A percentile compares a stretch with the other conserved stretches of the same genome.
Evolutionary conservation across 2,329 filamentous ascomycete species (phyloP).

Genomic region (Nakataea oryzae): DNA sequence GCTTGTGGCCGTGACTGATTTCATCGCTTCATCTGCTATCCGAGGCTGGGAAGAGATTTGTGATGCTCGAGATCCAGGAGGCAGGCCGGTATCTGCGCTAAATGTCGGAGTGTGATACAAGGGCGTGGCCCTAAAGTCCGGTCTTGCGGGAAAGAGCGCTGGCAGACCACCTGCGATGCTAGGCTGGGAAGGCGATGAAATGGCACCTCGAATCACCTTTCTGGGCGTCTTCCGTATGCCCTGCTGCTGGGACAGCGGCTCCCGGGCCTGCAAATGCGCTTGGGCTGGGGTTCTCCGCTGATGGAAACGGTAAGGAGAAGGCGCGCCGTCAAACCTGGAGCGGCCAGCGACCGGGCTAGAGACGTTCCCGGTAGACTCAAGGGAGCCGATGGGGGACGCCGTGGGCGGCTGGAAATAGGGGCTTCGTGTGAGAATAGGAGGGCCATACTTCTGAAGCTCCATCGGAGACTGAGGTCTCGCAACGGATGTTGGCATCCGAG

Average conservation of each 20-base stretch:
- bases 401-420: background rate
- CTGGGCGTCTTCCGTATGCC: background rate
- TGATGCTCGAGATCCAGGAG: background rate
- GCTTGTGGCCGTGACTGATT: background rate
- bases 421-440: background rate
- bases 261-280: background rate
- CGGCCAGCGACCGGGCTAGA: background rate
- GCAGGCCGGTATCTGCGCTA: background rate
- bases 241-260: background rate
- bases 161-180: background rate
- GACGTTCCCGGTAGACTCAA: background rate
- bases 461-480: background rate
- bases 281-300: background rate
- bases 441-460: background rate
- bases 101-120: background rate
- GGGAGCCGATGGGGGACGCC: too few relatives aligned
- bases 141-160: background rate
- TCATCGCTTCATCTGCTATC: background rate
- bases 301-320: background rate
- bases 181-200: background rate
- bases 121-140: background rate
- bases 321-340: background rate
- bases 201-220: background rate
- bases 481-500: background rate
- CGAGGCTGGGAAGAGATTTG: background rate